These are phyloP conservation scores for Colletotrichum gigasporum DNA, from an alignment of 2,329 filamentous ascomycete genomes.

Conservation along the genomic window DNA sequence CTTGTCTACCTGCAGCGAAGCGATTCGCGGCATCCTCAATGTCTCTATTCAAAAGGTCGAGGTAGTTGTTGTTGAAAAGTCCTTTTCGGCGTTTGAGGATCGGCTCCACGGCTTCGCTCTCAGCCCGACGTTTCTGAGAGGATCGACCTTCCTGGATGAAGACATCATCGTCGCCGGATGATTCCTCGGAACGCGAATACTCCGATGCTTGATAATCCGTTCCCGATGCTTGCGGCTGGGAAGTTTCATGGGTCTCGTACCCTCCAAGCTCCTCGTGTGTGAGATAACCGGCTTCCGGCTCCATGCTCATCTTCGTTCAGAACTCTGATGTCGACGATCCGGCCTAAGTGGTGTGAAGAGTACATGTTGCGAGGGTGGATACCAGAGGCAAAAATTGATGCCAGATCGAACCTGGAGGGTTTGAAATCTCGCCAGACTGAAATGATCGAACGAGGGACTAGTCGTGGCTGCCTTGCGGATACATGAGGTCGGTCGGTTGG, in stretches of 20 bases:
- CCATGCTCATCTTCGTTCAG: conserved; percentile 37
- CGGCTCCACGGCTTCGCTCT: conserved; percentile 39
- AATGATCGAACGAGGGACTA: not conserved
- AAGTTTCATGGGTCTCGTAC: not conserved
- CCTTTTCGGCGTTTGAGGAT: conserved; percentile 56
- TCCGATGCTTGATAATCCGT: not conserved
- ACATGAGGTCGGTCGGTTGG: not conserved
- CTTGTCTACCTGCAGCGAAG: conserved; percentile 42
- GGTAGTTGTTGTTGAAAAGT: conserved; percentile 55
- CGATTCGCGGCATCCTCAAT: conserved; percentile 61
- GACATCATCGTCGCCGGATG: not conserved
- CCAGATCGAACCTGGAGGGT: not conserved
- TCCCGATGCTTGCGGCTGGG: not conserved
- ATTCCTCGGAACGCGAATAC: not conserved
- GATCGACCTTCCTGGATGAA: not conserved
- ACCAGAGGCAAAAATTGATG: not conserved
- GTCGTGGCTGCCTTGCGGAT: conserved; percentile 3
- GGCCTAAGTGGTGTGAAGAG: conserved; percentile 6
- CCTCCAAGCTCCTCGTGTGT: not conserved
- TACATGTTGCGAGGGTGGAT: conserved; percentile 19
- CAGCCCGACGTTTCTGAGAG: conserved; percentile 42
- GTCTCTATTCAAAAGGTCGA: conserved; percentile 64
- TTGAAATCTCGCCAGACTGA: not conserved
- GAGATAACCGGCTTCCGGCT: conserved; percentile 37
- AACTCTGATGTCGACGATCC: conserved; percentile 14